Evolutionary conservation across 2,329 filamentous ascomycete species (phyloP).

Genomic region (Clonostachys rhizophaga): DNA sequence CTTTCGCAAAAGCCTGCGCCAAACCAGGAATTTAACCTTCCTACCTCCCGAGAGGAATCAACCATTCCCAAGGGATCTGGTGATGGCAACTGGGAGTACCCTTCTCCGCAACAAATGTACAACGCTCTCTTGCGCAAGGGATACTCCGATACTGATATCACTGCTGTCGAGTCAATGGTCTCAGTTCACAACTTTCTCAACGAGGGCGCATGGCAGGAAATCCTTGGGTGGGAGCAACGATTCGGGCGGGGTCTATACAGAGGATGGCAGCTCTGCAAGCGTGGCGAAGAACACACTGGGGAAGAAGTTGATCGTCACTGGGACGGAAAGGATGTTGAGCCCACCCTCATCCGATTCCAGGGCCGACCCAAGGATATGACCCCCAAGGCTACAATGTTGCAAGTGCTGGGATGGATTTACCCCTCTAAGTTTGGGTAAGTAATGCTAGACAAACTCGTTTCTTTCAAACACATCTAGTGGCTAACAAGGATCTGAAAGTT

Average conservation of each 20-base stretch:
- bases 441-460: conserved; percentile 5
- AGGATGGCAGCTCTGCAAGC: conserved; percentile 70
- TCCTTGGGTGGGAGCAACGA: conserved; percentile 86
- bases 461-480: not conserved
- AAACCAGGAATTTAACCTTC: conserved; percentile 68
- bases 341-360: conserved; percentile 80
- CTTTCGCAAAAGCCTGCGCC: conserved; percentile 76
- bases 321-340: conserved; percentile 51
- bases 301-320: conserved; percentile 42
- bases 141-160: conserved; percentile 88
- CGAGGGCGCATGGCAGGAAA: conserved; percentile 95
- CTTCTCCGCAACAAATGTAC: conserved; percentile 99
- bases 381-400: conserved; percentile 82
- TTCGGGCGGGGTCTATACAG: conserved; percentile 70
- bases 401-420: conserved; percentile 73
- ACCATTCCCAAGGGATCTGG: conserved; percentile 86
- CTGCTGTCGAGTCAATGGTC: conserved; percentile 95
- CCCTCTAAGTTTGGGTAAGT: conserved; percentile 73
- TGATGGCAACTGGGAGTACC: conserved; percentile 90
- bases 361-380: conserved; percentile 86
- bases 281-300: conserved; percentile 62
- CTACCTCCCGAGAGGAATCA: conserved; percentile 76
- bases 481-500: conserved; percentile 36
- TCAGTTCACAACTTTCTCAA: conserved; percentile 97
- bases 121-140: conserved; percentile 95